These are phyloP conservation scores for Cubamyces lactineus DNA, from an alignment of 768 basidiomycete genomes.

Conservation along the genomic window DNA sequence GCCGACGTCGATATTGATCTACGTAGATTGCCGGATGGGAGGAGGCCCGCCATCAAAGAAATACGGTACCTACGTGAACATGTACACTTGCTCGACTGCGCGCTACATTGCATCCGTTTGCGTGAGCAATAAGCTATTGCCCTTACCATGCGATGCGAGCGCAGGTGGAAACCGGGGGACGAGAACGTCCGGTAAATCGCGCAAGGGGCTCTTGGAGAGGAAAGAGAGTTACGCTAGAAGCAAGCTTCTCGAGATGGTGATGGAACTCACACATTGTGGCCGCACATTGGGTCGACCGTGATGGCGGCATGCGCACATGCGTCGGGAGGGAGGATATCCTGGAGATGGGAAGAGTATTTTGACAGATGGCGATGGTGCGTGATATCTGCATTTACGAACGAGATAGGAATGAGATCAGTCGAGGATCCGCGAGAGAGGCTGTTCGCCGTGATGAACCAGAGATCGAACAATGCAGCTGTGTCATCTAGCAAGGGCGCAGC, in stretches of 20 bases:
- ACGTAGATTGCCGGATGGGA: constrained; percentile 15
- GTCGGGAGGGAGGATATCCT: not conserved
- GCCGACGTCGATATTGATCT: constrained; percentile 16
- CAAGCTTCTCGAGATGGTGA: constrained; percentile 10
- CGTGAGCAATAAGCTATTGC: not conserved
- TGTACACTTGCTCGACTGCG: not conserved
- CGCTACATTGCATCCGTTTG: constrained; percentile 14
- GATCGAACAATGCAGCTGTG: constrained; percentile 16
- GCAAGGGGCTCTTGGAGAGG: not conserved
- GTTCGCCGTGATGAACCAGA: constrained; percentile 19
- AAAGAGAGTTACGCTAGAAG: constrained; percentile 4
- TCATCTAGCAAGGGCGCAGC: constrained; percentile 7
- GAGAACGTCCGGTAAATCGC: not conserved
- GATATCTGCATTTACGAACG: constrained; percentile 10
- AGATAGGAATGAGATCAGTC: constrained; percentile 23
- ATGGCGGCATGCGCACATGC: constrained; percentile 4
- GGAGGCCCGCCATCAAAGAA: constrained; percentile 9
- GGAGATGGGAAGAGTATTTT: constrained; percentile 19
- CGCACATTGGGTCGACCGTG: constrained; percentile 2
- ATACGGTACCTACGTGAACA: not conserved
- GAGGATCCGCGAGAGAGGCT: constrained; percentile 25
- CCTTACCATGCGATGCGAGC: not conserved
- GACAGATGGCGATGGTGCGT: constrained; percentile 23
- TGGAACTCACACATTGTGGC: constrained; percentile 7
- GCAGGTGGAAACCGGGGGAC: constrained; percentile 4